A percentile compares a stretch with the other conserved stretches of the same genome.
phyloP scores from a whole-genome alignment of 331 rosid genomes.

The Pyracantha coccinea region DNA sequence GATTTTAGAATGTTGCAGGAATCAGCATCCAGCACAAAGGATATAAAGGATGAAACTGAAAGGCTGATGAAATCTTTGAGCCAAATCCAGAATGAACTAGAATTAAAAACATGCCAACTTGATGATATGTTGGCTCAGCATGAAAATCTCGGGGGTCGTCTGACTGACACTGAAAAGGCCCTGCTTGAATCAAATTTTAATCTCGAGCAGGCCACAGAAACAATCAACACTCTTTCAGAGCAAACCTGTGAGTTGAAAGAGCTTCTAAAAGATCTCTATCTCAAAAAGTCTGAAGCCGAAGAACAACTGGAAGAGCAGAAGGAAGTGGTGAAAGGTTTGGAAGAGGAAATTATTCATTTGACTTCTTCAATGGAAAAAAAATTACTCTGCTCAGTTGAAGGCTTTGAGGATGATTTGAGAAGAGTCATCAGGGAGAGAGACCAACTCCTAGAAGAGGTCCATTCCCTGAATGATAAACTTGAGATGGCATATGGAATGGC shows the following conservation, averaged over 20 bases:
- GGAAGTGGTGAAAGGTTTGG: slow-evolving; percentile 70
- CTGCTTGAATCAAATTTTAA: slow-evolving; percentile 50
- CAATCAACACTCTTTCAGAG: slow-evolving; percentile 32
- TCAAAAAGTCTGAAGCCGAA: slow-evolving; percentile 48
- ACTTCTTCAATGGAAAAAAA: slow-evolving; percentile 50
- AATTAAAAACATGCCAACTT: slow-evolving; percentile 53
- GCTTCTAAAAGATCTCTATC: slow-evolving; percentile 50
- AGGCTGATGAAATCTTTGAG: slow-evolving; percentile 46
- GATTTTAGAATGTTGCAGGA: slow-evolving; percentile 90
- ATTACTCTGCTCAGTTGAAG: slow-evolving; percentile 47
- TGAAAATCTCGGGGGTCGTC: slow-evolving; percentile 47
- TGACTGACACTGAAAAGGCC: slow-evolving; percentile 51
- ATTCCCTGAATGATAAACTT: slow-evolving; percentile 53
- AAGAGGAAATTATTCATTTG: slow-evolving; percentile 64
- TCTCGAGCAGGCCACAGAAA: slow-evolving; percentile 57
- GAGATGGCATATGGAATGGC: slow-evolving; percentile 68
- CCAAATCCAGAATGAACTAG: slow-evolving; percentile 58
- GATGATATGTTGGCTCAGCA: slow-evolving; percentile 43
- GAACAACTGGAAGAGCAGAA: slow-evolving; percentile 63
- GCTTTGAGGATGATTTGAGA: slow-evolving; percentile 53
- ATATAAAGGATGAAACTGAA: slow-evolving; percentile 70
- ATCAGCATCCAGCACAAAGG: slow-evolving; percentile 67
- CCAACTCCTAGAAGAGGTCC: slow-evolving; percentile 57
- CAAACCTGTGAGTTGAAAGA: slow-evolving; percentile 61
- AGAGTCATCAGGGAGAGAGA: slow-evolving; percentile 59